phyloP scores from a whole-genome alignment of 305 asterid species.

The Solanum hybrid region DNA sequence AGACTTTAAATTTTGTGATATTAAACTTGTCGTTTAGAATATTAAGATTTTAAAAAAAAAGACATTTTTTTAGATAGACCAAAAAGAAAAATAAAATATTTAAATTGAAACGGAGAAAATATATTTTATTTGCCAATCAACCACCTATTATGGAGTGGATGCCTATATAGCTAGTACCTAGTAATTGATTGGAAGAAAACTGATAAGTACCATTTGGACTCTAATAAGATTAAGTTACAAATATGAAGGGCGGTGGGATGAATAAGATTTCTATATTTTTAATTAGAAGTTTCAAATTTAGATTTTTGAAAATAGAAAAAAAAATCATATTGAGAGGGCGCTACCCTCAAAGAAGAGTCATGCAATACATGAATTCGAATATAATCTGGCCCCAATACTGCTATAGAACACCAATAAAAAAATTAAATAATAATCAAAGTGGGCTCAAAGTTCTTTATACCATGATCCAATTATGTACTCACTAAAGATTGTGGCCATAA shows the following conservation, averaged over 20 bases:
- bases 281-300: accelerated
- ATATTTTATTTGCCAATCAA: neutral
- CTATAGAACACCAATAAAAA: accelerated
- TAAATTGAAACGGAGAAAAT: neutral
- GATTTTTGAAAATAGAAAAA: neutral
- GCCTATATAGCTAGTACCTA: neutral
- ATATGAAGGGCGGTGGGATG: neutral
- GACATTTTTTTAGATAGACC: neutral
- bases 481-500: neutral
- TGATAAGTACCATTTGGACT: neutral
- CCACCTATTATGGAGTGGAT: neutral
- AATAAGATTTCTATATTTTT: accelerated
- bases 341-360: neutral
- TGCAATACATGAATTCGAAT: neutral
- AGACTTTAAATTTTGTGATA: neutral
- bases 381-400: neutral
- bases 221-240: neutral
- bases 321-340: neutral
- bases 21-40: neutral
- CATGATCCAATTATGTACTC: slow-evolving; percentile 17
- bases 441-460: neutral
- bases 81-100: no score
- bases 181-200: neutral
- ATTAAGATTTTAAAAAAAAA: no score
- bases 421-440: neutral